A percentile compares a stretch with the other conserved stretches of the same genome.
These are phyloP conservation scores for Mycena venus DNA, from an alignment of 768 basidiomycete species.

Conservation along the genomic window DNA sequence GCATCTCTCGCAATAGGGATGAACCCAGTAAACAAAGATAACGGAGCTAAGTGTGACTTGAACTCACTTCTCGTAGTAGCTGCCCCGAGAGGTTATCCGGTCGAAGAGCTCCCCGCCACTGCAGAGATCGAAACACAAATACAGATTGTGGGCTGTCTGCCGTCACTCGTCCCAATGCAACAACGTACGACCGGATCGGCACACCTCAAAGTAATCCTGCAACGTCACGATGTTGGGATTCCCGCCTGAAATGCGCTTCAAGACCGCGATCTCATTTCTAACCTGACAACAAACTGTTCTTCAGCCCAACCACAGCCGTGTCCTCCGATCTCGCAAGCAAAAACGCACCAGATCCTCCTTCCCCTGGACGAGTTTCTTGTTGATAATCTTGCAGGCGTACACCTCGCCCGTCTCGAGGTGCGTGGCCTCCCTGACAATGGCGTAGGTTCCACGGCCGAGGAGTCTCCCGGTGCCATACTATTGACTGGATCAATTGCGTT, in stretches of 20 bases:
- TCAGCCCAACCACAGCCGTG: not conserved
- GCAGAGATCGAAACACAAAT: not conserved
- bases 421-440: conserved; percentile 94
- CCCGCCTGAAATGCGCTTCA: not conserved
- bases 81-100: not conserved
- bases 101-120: not conserved
- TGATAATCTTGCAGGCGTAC: conserved; percentile 99
- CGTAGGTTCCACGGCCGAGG: conserved; percentile 92
- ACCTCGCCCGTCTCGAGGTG: conserved; percentile 91
- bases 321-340: not conserved
- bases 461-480: not conserved
- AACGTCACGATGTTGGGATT: not conserved
- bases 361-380: conserved; percentile 98
- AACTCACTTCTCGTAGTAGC: not conserved
- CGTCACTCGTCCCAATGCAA: not conserved
- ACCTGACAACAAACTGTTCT: not conserved
- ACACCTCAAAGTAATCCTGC: not conserved
- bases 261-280: not conserved
- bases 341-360: conserved; percentile 92
- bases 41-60: not conserved
- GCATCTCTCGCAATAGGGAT: not conserved
- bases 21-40: not conserved
- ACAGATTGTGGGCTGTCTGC: not conserved
- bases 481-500: conserved; percentile 5
- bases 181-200: not conserved